Evolutionary conservation across 306 rosid species (phyloP).

Genomic region (Neltuma alba): DNA sequence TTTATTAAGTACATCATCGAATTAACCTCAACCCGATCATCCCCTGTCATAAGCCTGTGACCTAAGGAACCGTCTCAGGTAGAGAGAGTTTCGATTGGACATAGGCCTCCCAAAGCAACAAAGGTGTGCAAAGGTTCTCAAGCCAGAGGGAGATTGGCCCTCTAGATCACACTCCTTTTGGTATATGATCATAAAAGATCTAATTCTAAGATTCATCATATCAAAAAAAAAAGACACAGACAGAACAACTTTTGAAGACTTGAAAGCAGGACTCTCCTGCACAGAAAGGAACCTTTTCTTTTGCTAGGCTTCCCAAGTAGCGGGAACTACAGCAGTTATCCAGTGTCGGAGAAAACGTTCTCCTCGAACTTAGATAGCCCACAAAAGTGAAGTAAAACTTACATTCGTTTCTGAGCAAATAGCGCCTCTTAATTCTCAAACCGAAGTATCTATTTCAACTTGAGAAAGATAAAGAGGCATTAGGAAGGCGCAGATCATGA

Average conservation of each 20-base stretch:
- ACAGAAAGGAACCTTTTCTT: conserved; percentile 39
- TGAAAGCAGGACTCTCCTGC: conserved; percentile 51
- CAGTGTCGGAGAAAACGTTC: conserved; percentile 21
- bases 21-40: not conserved
- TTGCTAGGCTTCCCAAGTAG: conserved; percentile 35
- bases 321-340: conserved; percentile 45
- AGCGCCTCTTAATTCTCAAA: not conserved
- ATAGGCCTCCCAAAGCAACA: not conserved
- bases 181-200: not conserved
- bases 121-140: not conserved
- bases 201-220: conserved; percentile 32
- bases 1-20: not conserved
- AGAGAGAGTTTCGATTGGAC: not conserved
- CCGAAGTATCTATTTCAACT: not conserved
- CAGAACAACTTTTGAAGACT: conserved; percentile 37
- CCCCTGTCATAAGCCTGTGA: not conserved
- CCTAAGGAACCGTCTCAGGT: not conserved
- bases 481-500: conserved; percentile 11
- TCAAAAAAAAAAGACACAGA: conserved; percentile 29
- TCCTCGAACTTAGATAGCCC: conserved; percentile 9
- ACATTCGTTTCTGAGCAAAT: not conserved
- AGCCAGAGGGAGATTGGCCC: not conserved
- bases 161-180: not conserved
- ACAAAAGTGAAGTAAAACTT: not conserved
- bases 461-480: not conserved